Evolutionary conservation across 2,329 filamentous ascomycete genomes (phyloP).

Genomic region (Macroventuria anomochaeta): DNA sequence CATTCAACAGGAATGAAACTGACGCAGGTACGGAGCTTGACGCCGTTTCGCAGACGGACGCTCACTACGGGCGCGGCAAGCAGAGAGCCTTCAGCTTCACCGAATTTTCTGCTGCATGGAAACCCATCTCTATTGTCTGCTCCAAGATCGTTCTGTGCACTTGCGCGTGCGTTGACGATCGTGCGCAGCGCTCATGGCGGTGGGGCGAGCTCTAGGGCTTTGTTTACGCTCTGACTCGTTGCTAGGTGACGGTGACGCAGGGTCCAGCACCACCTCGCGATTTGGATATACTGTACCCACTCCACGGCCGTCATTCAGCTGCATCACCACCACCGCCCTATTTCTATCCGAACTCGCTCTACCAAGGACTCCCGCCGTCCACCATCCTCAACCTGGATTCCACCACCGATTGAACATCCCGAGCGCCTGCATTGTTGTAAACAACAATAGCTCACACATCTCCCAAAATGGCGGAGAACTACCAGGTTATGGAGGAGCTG

Average conservation of each 20-base stretch:
- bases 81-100: background rate
- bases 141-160: slow-evolving; percentile 2
- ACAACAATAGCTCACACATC: slow-evolving; percentile 23
- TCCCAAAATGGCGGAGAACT: slow-evolving; percentile 76
- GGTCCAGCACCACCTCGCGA: slow-evolving; percentile 22
- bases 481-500: slow-evolving; percentile 94
- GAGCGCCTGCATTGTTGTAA: slow-evolving; percentile 29
- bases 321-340: slow-evolving; percentile 29
- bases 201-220: slow-evolving; percentile 29
- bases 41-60: background rate
- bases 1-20: slow-evolving; percentile 12
- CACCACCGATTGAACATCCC: slow-evolving; percentile 16
- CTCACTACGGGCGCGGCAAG: background rate
- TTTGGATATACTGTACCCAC: slow-evolving; percentile 1
- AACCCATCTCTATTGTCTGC: background rate
- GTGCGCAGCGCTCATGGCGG: slow-evolving; percentile 20
- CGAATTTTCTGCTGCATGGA: background rate
- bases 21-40: slow-evolving; percentile 20
- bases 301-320: slow-evolving; percentile 6
- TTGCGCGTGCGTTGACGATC: slow-evolving; percentile 9
- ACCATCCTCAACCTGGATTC: slow-evolving; percentile 30
- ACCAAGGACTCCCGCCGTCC: slow-evolving; percentile 34
- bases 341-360: slow-evolving; percentile 35
- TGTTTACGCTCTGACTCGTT: slow-evolving; percentile 38
- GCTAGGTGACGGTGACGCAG: too few relatives aligned